Percentiles rank a stretch among this genome's conserved stretches.
These are phyloP conservation scores for Lachancea lanzarotensis DNA, from an alignment of 805 yeast species.

Conservation along the genomic window DNA sequence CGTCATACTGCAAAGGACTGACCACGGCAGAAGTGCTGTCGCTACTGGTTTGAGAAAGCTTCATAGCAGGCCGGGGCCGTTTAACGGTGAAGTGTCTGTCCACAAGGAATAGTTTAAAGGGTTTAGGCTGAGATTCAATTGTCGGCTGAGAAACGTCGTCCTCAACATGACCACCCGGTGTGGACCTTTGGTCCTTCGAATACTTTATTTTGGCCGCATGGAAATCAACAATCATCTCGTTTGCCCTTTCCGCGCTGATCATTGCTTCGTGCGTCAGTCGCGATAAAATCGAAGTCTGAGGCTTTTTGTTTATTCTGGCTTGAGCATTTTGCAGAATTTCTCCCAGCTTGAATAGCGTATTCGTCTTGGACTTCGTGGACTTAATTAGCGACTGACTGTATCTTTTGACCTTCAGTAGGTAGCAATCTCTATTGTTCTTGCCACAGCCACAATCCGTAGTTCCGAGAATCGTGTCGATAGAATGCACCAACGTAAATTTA, in stretches of 20 bases:
- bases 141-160: neutral
- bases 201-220: slow-evolving; percentile 9
- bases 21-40: neutral
- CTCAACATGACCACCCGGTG: neutral
- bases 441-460: slow-evolving; percentile 55
- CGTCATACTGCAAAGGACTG: slow-evolving; percentile 19
- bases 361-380: slow-evolving; percentile 41
- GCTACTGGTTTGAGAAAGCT: too few relatives aligned
- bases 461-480: slow-evolving; percentile 55
- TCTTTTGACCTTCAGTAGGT: slow-evolving; percentile 53
- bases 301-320: slow-evolving; percentile 22
- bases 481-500: slow-evolving; percentile 49
- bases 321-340: slow-evolving; percentile 28
- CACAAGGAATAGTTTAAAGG: slow-evolving; percentile 3
- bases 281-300: slow-evolving; percentile 25
- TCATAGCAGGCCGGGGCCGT: neutral
- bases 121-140: neutral
- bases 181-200: slow-evolving; percentile 4
- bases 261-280: slow-evolving; percentile 12
- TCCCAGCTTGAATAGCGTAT: slow-evolving; percentile 33
- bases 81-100: slow-evolving; percentile 2
- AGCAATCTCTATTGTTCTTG: slow-evolving; percentile 44
- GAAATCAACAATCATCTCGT: slow-evolving; percentile 11
- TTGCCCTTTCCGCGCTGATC: slow-evolving; percentile 19
- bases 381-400: slow-evolving; percentile 54